Evolutionary conservation across 73 alveolate species (phyloP).

Genomic region (Loxodes magnus): DNA sequence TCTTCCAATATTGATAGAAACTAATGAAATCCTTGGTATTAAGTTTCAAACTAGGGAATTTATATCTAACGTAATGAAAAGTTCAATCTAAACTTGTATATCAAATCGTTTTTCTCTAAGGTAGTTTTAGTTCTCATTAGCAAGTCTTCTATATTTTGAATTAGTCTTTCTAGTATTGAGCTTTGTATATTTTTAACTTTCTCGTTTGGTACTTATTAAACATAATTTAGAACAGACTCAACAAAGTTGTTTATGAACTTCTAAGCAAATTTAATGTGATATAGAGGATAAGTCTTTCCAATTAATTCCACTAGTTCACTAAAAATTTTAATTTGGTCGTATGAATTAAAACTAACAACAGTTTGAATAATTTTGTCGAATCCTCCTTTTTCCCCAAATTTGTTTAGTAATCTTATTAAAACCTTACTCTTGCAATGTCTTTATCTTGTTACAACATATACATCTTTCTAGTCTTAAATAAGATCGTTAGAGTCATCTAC

Average conservation of each 20-base stretch:
- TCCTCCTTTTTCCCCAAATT: slow-evolving; percentile 44
- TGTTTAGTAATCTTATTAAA: slow-evolving; percentile 34
- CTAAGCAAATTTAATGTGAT: slow-evolving; percentile 30
- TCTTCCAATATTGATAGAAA: slow-evolving; percentile 36
- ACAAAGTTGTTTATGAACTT: slow-evolving; percentile 30
- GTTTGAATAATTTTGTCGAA: slow-evolving; percentile 38
- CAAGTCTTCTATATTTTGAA: slow-evolving; percentile 19
- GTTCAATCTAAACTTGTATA: slow-evolving; percentile 41
- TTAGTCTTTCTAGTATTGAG: slow-evolving; percentile 47
- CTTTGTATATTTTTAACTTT: slow-evolving; percentile 46
- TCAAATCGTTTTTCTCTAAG: slow-evolving; percentile 28
- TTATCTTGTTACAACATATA: slow-evolving; percentile 48
- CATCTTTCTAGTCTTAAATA: slow-evolving; percentile 13
- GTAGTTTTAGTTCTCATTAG: slow-evolving; percentile 33
- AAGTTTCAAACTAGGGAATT: slow-evolving; percentile 55
- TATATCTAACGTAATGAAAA: slow-evolving; percentile 44
- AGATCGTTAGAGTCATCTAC: slow-evolving; percentile 49
- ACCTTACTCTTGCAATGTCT: slow-evolving; percentile 36
- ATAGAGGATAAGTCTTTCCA: slow-evolving; percentile 38
- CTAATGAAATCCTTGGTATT: slow-evolving; percentile 61
- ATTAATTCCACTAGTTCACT: slow-evolving; percentile 36
- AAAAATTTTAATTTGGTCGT: slow-evolving; percentile 35
- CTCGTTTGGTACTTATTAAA: slow-evolving; percentile 39
- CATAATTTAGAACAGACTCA: slow-evolving; percentile 33
- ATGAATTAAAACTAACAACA: slow-evolving; percentile 19